These are phyloP conservation scores for Biscutella laevigata DNA, from an alignment of 441 rosid genomes.

Conservation along the genomic window DNA sequence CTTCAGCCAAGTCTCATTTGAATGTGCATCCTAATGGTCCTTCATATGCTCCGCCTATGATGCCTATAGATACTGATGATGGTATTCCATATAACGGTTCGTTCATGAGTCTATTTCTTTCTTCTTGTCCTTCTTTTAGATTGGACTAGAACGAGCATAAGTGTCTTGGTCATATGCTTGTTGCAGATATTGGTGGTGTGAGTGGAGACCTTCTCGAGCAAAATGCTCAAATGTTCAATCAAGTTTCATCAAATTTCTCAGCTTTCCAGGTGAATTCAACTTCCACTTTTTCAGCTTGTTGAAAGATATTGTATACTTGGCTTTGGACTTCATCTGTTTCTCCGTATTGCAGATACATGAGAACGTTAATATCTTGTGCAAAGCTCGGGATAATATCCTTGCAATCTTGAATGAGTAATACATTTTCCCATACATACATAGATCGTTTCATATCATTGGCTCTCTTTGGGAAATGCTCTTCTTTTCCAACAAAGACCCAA, in stretches of 20 bases:
- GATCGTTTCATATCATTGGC: background rate
- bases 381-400: conserved; percentile 70
- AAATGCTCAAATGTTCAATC: conserved; percentile 67
- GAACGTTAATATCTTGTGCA: conserved; percentile 54
- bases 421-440: conserved; percentile 4
- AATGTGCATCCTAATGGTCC: conserved; percentile 68
- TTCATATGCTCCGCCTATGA: conserved; percentile 50
- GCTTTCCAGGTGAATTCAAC: conserved; percentile 53
- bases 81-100: conserved; percentile 68
- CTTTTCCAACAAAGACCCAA: background rate
- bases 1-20: conserved; percentile 63
- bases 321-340: background rate
- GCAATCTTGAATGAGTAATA: conserved; percentile 64
- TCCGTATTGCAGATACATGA: conserved; percentile 52
- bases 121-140: background rate
- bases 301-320: background rate
- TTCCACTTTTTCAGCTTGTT: conserved; percentile 12
- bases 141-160: background rate
- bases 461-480: background rate
- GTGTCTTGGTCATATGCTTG: conserved; percentile 1
- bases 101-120: conserved; percentile 9
- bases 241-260: conserved; percentile 63
- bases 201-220: conserved; percentile 81
- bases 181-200: conserved; percentile 72
- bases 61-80: conserved; percentile 62